A percentile compares a stretch with the other conserved stretches of the same genome.
These are phyloP conservation scores for Vitis cinerea DNA, from an alignment of 164 flowering plant species.

Conservation along the genomic window DNA sequence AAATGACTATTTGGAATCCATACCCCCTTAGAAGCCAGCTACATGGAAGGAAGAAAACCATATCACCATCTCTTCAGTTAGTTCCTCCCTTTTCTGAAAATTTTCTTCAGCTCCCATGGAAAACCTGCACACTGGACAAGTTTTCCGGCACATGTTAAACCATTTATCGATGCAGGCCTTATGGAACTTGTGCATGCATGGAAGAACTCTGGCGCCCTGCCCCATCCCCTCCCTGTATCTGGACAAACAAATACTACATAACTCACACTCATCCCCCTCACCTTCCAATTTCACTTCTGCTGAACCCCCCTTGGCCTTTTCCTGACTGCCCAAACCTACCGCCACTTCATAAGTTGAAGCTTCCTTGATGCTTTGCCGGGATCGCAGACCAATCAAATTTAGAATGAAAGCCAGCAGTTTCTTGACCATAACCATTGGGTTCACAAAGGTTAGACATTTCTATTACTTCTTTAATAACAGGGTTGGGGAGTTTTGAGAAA, in stretches of 20 bases:
- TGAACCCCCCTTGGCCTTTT: not conserved
- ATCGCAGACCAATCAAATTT: slow-evolving; percentile 15
- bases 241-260: slow-evolving; percentile 69
- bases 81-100: slow-evolving; percentile 23
- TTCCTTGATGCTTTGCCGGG: slow-evolving; percentile 15
- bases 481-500: not conserved
- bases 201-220: slow-evolving; percentile 44
- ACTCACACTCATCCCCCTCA: slow-evolving; percentile 17
- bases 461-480: slow-evolving; percentile 9
- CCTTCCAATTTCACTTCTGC: not conserved
- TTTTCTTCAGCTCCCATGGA: slow-evolving; percentile 34
- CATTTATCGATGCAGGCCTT: slow-evolving; percentile 57
- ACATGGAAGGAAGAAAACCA: slow-evolving; percentile 95
- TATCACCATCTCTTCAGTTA: slow-evolving; percentile 80
- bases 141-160: slow-evolving; percentile 47
- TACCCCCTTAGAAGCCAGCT: slow-evolving; percentile 48
- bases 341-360: not conserved
- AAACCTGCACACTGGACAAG: slow-evolving; percentile 79
- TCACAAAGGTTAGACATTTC: not conserved
- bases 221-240: slow-evolving; percentile 36
- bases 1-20: not conserved
- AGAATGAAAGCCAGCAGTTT: slow-evolving; percentile 25
- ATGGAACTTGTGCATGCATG: slow-evolving; percentile 76
- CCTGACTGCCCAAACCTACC: not conserved
- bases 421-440: slow-evolving; percentile 26